Evolutionary conservation across 306 rosid genomes (phyloP).

Genomic region (Rosa multiflora): DNA sequence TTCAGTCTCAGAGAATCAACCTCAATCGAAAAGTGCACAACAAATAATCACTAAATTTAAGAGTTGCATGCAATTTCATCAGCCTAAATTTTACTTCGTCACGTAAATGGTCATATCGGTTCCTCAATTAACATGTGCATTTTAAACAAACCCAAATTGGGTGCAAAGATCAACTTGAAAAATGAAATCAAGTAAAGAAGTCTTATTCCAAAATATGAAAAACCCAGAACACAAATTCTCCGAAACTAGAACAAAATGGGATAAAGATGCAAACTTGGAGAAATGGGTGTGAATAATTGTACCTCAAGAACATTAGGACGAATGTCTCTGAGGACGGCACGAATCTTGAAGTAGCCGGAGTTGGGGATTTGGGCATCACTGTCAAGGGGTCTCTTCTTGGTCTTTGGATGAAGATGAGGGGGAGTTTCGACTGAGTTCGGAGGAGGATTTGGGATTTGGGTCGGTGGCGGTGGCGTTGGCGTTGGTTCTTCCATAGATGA

Average conservation of each 20-base stretch:
- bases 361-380: slow-evolving; percentile 23
- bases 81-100: background rate
- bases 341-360: slow-evolving; percentile 56
- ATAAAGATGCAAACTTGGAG: background rate
- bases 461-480: background rate
- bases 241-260: slow-evolving; percentile 3
- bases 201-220: background rate
- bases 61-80: background rate
- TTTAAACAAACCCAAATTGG: background rate
- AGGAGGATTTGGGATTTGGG: slow-evolving; percentile 19
- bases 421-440: slow-evolving; percentile 22
- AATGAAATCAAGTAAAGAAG: background rate
- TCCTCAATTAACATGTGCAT: background rate
- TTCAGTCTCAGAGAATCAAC: background rate
- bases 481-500: slow-evolving; percentile 29
- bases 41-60: background rate
- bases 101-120: background rate
- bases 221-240: slow-evolving; percentile 6
- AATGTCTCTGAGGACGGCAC: slow-evolving; percentile 59
- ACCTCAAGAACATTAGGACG: slow-evolving; percentile 84
- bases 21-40: background rate
- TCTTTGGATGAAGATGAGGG: slow-evolving; percentile 29
- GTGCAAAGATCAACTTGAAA: background rate
- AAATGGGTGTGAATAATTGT: background rate
- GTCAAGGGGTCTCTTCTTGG: slow-evolving; percentile 54